A percentile compares a stretch with the other conserved stretches of the same genome.
phyloP scores from a whole-genome alignment of 805 yeast genomes.

The Candida vartiovaarae region DNA sequence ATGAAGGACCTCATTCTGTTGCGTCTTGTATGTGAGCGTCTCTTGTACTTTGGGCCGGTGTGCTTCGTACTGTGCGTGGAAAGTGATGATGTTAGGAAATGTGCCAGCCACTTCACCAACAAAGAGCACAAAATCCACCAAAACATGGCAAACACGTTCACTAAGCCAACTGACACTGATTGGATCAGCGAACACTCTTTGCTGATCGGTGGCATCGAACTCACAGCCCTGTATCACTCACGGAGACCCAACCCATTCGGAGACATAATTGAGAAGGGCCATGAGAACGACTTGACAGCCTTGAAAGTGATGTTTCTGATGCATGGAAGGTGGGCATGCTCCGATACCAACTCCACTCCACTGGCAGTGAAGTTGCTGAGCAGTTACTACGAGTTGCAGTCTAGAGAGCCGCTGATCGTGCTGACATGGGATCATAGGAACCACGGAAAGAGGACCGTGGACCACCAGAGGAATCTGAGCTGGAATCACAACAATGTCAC shows the following conservation, averaged over 20 bases:
- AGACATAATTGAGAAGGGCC: too few relatives aligned
- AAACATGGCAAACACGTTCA: not conserved
- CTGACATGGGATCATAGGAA: constrained; percentile 19
- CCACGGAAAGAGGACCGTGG: constrained; percentile 15
- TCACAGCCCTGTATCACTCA: constrained; percentile 1
- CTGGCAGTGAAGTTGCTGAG: constrained; percentile 3
- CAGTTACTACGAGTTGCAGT: constrained; percentile 1
- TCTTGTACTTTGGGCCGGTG: too few relatives aligned
- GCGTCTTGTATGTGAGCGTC: not conserved
- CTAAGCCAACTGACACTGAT: not conserved
- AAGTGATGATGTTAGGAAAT: not conserved
- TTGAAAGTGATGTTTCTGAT: constrained; percentile 1
- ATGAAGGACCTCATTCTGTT: constrained; percentile 31
- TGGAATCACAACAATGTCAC: constrained; percentile 12
- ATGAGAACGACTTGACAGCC: too few relatives aligned
- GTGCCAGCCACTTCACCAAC: not conserved
- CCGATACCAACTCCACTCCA: not conserved
- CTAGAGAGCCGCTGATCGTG: constrained; percentile 8
- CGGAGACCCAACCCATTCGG: constrained; percentile 4
- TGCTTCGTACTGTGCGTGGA: too few relatives aligned
- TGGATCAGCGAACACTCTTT: not conserved
- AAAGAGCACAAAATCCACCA: not conserved
- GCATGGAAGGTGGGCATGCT: constrained; percentile 6
- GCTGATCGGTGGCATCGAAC: constrained; percentile 8
- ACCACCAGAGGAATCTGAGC: constrained; percentile 4